phyloP scores from a whole-genome alignment of 768 basidiomycete species.

The Tricholoma matsutake region DNA sequence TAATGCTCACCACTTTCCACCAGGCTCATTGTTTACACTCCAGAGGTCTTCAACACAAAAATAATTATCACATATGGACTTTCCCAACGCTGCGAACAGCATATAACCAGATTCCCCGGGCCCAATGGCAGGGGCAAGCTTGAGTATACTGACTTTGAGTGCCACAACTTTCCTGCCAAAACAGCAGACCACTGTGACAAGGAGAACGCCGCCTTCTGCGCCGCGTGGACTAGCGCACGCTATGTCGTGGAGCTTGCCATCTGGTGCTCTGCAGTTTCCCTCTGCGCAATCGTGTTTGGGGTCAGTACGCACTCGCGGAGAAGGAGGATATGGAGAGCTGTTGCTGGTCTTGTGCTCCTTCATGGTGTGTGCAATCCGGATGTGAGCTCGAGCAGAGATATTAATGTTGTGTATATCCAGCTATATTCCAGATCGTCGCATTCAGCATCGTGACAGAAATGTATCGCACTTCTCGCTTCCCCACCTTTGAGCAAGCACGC shows the following conservation, averaged over 20 bases:
- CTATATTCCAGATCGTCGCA: constrained; percentile 55
- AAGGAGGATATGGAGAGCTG: constrained; percentile 73
- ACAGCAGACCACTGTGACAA: constrained; percentile 46
- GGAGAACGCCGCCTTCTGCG: constrained; percentile 58
- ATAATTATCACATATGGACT: constrained; percentile 60
- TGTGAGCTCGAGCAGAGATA: neutral
- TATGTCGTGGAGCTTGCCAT: constrained; percentile 64
- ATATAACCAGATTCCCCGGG: constrained; percentile 45
- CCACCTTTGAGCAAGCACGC: constrained; percentile 53
- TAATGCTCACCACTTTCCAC: too few species aligned
- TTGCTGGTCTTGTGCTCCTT: constrained; percentile 59
- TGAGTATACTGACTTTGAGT: constrained; percentile 54
- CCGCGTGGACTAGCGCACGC: constrained; percentile 66
- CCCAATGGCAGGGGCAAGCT: constrained; percentile 39
- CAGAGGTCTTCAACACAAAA: constrained; percentile 45
- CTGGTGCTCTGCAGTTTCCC: constrained; percentile 58
- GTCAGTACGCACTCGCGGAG: constrained; percentile 71
- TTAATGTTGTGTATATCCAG: constrained; percentile 26
- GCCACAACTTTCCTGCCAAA: constrained; percentile 61
- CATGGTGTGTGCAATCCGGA: constrained; percentile 42
- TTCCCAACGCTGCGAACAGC: constrained; percentile 51
- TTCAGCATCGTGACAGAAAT: constrained; percentile 65
- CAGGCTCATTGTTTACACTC: constrained; percentile 43
- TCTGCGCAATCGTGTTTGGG: constrained; percentile 60
- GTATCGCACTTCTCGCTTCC: constrained; percentile 43